Conservation (phyloP, 176 grass and related monocot species). For the Zoysia pacifica region DNA sequence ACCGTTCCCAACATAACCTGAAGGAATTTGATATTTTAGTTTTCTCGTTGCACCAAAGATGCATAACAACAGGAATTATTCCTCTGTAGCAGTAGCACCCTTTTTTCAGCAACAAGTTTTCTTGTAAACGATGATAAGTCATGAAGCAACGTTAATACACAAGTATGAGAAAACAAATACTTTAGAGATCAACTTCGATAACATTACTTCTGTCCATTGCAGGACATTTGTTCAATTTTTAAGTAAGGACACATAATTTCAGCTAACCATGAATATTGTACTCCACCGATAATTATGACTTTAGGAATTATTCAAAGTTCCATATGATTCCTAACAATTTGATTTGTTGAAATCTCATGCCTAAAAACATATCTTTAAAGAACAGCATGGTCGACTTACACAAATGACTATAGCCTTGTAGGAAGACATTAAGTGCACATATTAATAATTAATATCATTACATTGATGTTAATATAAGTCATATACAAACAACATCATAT, state of each 20-base stretch:
- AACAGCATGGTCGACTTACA: neutral
- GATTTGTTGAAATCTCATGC: neutral
- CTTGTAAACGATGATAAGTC: neutral
- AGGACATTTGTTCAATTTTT: neutral
- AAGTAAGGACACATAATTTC: neutral
- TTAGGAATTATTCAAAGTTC: neutral
- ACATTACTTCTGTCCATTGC: neutral
- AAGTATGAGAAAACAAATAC: neutral
- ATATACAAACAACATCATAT: neutral
- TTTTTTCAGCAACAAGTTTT: constrained; percentile 2
- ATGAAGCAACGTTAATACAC: neutral
- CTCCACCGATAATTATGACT: neutral
- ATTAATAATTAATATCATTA: neutral
- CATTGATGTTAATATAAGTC: neutral
- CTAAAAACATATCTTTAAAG: neutral
- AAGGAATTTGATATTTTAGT: constrained; percentile 33
- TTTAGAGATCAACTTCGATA: neutral
- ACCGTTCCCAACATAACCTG: constrained; percentile 95
- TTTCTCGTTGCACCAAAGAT: constrained; percentile 14
- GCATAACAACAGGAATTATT: constrained; percentile 18
- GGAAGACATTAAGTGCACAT: neutral
- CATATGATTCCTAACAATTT: neutral
- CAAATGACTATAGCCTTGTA: neutral
- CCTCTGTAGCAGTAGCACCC: neutral
- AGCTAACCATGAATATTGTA: neutral